Conservation (phyloP, 257 asterid species). For the Lithospermum erythrorhizon region DNA sequence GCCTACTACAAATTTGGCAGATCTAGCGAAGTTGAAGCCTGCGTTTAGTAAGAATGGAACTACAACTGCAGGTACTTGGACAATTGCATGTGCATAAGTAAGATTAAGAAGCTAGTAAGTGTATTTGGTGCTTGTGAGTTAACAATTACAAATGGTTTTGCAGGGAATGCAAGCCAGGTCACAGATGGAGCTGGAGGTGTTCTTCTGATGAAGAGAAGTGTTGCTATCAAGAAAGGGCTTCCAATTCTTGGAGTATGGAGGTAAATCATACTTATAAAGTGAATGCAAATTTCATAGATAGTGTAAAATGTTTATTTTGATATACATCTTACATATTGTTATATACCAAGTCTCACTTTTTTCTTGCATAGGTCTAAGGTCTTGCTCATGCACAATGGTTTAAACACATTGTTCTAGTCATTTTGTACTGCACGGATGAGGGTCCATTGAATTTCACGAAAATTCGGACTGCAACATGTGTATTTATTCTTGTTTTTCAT, state of each 20-base stretch:
- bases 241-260: slow-evolving; percentile 80
- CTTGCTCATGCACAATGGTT: too few species aligned
- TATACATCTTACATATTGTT: too few species aligned
- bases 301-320: too few species aligned
- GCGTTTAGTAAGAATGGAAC: slow-evolving; percentile 76
- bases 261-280: slow-evolving; percentile 18
- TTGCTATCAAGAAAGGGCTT: slow-evolving; percentile 65
- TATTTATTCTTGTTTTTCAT: slow-evolving; percentile 2
- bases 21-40: slow-evolving; percentile 77
- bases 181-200: slow-evolving; percentile 98
- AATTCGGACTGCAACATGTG: not conserved
- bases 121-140: not conserved
- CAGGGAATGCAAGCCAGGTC: slow-evolving; percentile 83
- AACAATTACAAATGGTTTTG: slow-evolving; percentile 1
- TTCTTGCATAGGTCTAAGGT: too few species aligned
- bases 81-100: not conserved
- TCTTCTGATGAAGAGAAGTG: slow-evolving; percentile 86
- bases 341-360: too few species aligned
- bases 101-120: not conserved
- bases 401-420: too few species aligned
- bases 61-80: slow-evolving; percentile 74
- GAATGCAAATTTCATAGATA: not conserved
- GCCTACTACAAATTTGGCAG: slow-evolving; percentile 52
- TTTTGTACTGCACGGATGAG: too few species aligned
- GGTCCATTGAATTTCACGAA: not conserved